Conservation (phyloP, 1,284 basidiomycete genomes). For the Tylopilus sp. region DNA sequence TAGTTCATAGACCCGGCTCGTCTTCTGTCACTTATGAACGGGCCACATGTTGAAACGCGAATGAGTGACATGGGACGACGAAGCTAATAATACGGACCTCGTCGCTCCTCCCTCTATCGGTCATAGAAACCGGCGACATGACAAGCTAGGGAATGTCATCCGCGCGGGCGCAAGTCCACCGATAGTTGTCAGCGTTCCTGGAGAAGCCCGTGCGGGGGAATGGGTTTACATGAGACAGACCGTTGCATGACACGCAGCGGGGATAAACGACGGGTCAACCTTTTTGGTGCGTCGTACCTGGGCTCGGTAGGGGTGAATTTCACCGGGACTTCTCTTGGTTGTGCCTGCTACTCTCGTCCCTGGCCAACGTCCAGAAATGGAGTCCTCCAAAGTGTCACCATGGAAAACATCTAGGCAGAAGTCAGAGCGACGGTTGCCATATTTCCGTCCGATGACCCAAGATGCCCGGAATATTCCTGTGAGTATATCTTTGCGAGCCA, state of each 20-base stretch:
- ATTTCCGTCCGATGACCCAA: not conserved
- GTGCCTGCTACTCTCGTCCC: slow-evolving; percentile 16
- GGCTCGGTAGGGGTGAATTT: slow-evolving; percentile 1
- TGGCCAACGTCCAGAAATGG: slow-evolving; percentile 4
- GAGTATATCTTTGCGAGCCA: too few species aligned
- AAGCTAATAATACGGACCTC: not conserved
- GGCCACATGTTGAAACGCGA: not conserved
- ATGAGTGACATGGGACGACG: slow-evolving; percentile 6
- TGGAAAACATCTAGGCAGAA: not conserved
- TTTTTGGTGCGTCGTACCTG: slow-evolving; percentile 16
- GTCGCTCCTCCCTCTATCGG: not conserved
- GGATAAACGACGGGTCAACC: not conserved
- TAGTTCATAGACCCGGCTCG: slow-evolving; percentile 7
- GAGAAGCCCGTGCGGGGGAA: not conserved
- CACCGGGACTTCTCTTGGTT: slow-evolving; percentile 1
- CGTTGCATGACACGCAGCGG: slow-evolving; percentile 5
- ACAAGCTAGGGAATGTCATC: not conserved
- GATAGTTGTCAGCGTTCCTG: slow-evolving; percentile 1
- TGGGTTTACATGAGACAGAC: not conserved
- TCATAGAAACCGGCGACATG: not conserved
- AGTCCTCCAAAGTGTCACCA: not conserved
- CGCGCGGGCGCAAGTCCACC: not conserved
- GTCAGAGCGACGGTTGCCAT: not conserved
- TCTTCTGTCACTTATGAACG: slow-evolving; percentile 6
- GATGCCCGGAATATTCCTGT: too few species aligned